A percentile compares a stretch with the other conserved stretches of the same genome.
These are phyloP conservation scores for Aspergillus thermomutatus DNA, from an alignment of 2,329 filamentous ascomycete species.

Conservation along the genomic window DNA sequence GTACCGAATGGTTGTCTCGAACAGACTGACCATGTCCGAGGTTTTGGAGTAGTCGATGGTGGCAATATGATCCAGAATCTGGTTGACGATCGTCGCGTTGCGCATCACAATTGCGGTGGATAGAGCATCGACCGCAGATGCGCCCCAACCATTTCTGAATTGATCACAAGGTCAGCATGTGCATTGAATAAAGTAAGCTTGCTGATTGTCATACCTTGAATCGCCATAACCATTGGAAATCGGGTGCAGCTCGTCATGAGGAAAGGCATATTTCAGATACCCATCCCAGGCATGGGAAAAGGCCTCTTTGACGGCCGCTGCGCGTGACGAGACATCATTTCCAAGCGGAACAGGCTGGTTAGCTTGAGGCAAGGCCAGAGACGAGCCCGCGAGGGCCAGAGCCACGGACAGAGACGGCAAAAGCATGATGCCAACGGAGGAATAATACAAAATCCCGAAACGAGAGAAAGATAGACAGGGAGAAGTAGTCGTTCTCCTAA, in stretches of 20 bases:
- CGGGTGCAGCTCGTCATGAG: conserved; percentile 71
- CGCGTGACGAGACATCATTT: conserved; percentile 33
- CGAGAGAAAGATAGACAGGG: conserved; percentile 1
- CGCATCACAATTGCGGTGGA: conserved; percentile 77
- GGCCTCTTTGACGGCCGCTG: conserved; percentile 62
- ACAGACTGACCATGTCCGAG: conserved; percentile 64
- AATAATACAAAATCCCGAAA: conserved; percentile 1
- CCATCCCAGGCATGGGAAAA: conserved; percentile 71
- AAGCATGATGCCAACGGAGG: conserved; percentile 20
- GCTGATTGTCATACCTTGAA: conserved; percentile 57
- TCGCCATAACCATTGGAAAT: conserved; percentile 63
- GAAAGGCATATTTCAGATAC: conserved; percentile 71
- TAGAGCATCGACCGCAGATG: conserved; percentile 75
- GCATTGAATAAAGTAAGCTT: neutral
- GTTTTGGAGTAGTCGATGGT: conserved; percentile 68
- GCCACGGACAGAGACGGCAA: conserved; percentile 20
- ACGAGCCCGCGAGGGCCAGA: conserved; percentile 21
- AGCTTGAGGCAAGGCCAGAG: conserved; percentile 19
- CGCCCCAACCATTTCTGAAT: conserved; percentile 78
- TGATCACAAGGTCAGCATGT: neutral
- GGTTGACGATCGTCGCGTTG: conserved; percentile 62
- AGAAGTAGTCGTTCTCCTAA: neutral
- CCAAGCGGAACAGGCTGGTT: conserved; percentile 10
- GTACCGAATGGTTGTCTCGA: conserved; percentile 89
- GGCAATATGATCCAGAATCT: conserved; percentile 68